These are phyloP conservation scores for Calonectria pseudoreteaudii DNA, from an alignment of 2,329 filamentous ascomycete species.

Conservation along the genomic window DNA sequence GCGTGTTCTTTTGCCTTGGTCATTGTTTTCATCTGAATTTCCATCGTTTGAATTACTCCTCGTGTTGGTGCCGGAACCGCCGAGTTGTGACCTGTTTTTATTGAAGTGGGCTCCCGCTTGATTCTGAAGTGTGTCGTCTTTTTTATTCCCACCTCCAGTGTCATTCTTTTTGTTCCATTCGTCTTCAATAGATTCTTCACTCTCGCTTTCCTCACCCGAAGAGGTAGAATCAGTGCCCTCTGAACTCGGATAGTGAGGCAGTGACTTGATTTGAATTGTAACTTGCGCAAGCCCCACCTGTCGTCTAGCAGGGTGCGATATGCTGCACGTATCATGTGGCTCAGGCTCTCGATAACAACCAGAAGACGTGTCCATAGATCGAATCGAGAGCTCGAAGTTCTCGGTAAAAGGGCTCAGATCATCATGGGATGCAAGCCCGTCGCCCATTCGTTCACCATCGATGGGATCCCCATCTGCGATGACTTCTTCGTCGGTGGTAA, in stretches of 20 bases:
- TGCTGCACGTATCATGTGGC: background rate
- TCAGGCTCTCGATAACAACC: background rate
- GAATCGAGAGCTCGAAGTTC: no score
- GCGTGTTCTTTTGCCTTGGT: background rate
- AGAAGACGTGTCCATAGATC: no score
- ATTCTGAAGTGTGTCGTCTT: background rate
- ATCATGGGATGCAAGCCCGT: no score
- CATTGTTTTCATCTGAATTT: background rate
- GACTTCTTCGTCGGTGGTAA: no score
- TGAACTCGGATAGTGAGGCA: background rate
- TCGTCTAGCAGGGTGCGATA: background rate
- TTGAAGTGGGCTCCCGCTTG: no score
- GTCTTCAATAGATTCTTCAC: background rate
- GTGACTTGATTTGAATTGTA: background rate
- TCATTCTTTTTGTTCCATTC: background rate
- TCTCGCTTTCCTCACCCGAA: background rate
- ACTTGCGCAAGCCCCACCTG: background rate
- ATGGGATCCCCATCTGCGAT: no score
- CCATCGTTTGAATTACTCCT: background rate
- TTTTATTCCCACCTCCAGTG: background rate
- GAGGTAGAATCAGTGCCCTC: background rate
- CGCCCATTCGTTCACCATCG: no score
- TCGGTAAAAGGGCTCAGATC: no score
- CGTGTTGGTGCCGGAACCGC: background rate
- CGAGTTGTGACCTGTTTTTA: no score